Evolutionary conservation across 345 rosid species (phyloP), one percentile per base, ranked within the genome.

Genomic region (Cochlearia excelsa): DNA sequence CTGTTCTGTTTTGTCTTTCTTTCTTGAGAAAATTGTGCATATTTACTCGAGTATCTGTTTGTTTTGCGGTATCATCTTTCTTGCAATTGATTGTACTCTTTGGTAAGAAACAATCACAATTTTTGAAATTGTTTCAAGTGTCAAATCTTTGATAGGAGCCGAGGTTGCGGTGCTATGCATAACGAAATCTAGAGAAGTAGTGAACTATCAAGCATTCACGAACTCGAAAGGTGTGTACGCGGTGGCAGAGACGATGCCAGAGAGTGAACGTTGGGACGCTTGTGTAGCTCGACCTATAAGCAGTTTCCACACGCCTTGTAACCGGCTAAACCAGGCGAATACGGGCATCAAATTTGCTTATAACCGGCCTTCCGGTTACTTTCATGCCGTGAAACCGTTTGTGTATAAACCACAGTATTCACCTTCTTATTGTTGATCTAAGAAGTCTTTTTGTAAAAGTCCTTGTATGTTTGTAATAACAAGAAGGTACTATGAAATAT

Each of bases 111-210:
- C 23, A 34, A 10, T 53, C 39, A 47, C 26, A 3, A 41, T 57
- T 40, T 58, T 43, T 1, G 5, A 7, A 38, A 29, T 8, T 43
- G 23, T 8, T 29, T 45, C 0, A 16, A 16, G 23, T 61, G 35
- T 52, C 52, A 34, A 47, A n/a, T 61, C 37, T 29, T 26, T 50
- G 69, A 73, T 80, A 89, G 99, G 97, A 51, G 96, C 97, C 9
- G 99, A 93, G 78, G 99, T 89, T 30, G 99, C 96, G 5, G 97
- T 87, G 51, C 95, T 93, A 23, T 93, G 97, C 77, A 93, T 93
- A 75, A 87, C 97, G 6, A 93, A 84, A 70, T 77, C 94, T 0
- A 94, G 99, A 23, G 95, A 93, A 72, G 97, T 93, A 28, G 72
- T 89, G 50, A 93, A 93, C 70, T 89, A 93, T 26, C 99, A 93